Evolutionary conservation across 23 red algal species (phyloP).

Genomic region (Gracilaria caudata): DNA sequence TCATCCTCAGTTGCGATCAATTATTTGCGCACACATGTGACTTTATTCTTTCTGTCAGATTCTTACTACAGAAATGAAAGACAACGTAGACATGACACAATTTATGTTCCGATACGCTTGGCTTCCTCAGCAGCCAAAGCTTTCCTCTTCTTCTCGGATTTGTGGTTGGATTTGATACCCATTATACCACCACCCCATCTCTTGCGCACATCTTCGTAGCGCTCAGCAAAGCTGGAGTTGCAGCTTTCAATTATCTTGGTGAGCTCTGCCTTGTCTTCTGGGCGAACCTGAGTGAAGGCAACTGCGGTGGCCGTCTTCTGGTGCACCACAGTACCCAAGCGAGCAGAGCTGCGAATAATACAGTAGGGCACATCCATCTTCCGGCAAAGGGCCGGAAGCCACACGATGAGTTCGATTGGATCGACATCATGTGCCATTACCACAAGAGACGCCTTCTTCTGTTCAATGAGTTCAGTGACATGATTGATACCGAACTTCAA

Average conservation of each 20-base stretch:
- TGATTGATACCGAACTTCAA: constrained; percentile 98
- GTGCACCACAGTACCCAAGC: constrained; percentile 82
- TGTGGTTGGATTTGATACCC: constrained; percentile 92
- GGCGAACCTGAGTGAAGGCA: constrained; percentile 77
- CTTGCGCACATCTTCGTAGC: constrained; percentile 93
- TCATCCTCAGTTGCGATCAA: not conserved
- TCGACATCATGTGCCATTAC: constrained; percentile 99
- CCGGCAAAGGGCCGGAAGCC: constrained; percentile 92
- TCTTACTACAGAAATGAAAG: constrained; percentile 2
- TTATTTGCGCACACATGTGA: not conserved
- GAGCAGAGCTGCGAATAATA: constrained; percentile 89
- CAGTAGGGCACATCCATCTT: constrained; percentile 99
- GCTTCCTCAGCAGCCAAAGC: constrained; percentile 87
- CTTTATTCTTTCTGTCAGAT: constrained; percentile 1
- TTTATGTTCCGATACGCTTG: constrained; percentile 72
- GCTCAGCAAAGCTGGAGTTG: constrained; percentile 81
- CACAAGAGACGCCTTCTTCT: constrained; percentile 92
- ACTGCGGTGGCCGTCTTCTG: constrained; percentile 84
- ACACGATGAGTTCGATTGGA: constrained; percentile 96
- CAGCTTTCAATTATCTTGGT: constrained; percentile 86
- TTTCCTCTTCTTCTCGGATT: constrained; percentile 78
- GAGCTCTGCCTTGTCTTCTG: constrained; percentile 93
- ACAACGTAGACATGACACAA: not conserved
- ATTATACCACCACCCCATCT: constrained; percentile 98
- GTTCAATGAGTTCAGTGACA: constrained; percentile 91